Conservation (phyloP, 23 red algal genomes). For the Agarophyton chilense region DNA sequence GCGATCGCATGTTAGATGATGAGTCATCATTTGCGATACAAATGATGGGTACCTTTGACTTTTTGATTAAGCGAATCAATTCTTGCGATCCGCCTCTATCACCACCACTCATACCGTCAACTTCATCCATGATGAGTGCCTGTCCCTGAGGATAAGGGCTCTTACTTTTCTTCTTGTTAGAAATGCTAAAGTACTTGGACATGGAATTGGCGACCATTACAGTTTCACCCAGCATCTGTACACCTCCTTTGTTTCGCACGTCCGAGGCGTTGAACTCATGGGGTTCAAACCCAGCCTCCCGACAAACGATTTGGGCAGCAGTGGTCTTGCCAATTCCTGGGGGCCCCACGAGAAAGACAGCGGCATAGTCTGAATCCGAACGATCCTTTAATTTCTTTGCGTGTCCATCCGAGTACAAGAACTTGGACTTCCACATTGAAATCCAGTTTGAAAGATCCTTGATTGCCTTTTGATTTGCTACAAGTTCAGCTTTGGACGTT, state of each 20-base stretch:
- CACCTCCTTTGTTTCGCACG: conserved; percentile 78
- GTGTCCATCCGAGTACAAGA: conserved; percentile 54
- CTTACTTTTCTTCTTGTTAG: neutral
- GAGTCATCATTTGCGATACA: conserved; percentile 99
- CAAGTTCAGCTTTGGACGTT: conserved; percentile 38
- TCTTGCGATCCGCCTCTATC: conserved; percentile 96
- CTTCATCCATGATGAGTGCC: conserved; percentile 99
- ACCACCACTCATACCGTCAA: conserved; percentile 96
- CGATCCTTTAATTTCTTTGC: conserved; percentile 32
- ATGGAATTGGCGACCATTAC: conserved; percentile 73
- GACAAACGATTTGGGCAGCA: conserved; percentile 75
- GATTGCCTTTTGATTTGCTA: conserved; percentile 81
- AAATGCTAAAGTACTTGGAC: conserved; percentile 40
- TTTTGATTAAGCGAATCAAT: conserved; percentile 92
- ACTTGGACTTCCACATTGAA: conserved; percentile 49
- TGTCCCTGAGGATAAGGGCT: conserved; percentile 57
- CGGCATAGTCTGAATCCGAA: conserved; percentile 39
- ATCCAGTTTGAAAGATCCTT: conserved; percentile 80
- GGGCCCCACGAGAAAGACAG: conserved; percentile 83
- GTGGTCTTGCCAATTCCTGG: conserved; percentile 96
- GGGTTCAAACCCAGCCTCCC: conserved; percentile 79
- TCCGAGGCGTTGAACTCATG: conserved; percentile 98
- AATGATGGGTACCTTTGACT: conserved; percentile 92
- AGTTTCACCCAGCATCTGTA: conserved; percentile 51
- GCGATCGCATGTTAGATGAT: conserved; percentile 86